Percentiles rank a stretch among this genome's conserved stretches.
These are phyloP conservation scores for Abelmoschus esculentus DNA, from an alignment of 345 rosid genomes.

Conservation along the genomic window DNA sequence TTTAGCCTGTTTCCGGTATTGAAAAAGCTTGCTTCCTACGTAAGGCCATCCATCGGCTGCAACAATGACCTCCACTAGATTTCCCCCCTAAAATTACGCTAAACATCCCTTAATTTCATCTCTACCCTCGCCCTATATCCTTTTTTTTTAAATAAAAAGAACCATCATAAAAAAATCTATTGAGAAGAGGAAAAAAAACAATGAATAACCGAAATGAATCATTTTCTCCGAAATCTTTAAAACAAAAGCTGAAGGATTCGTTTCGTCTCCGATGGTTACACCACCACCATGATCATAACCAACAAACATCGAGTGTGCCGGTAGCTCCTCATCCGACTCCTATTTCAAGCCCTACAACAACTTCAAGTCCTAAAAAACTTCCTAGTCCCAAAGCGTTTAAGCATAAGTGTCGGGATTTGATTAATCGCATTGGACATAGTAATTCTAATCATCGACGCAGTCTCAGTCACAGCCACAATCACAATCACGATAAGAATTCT, in stretches of 20 bases:
- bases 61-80: too few species aligned
- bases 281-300: neutral
- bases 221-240: slow-evolving; percentile 9
- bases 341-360: neutral
- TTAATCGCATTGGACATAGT: slow-evolving; percentile 14
- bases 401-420: slow-evolving; percentile 20
- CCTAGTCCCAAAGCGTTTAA: neutral
- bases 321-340: neutral
- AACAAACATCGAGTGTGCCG: neutral
- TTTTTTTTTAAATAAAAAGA: neutral
- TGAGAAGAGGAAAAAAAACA: neutral
- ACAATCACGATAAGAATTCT: neutral
- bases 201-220: neutral
- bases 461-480: neutral
- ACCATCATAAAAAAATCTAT: neutral
- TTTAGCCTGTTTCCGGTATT: neutral
- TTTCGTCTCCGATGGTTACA: slow-evolving; percentile 16
- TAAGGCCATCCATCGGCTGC: too few species aligned
- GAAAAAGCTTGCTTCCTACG: neutral
- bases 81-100: too few species aligned
- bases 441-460: neutral
- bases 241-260: slow-evolving; percentile 24
- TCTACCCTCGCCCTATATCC: neutral
- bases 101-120: neutral
- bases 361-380: too few species aligned